A percentile compares a stretch with the other conserved stretches of the same genome.
Evolutionary conservation across 139 green algal species (phyloP).

Genomic region (Ettlia oleoabundans): DNA sequence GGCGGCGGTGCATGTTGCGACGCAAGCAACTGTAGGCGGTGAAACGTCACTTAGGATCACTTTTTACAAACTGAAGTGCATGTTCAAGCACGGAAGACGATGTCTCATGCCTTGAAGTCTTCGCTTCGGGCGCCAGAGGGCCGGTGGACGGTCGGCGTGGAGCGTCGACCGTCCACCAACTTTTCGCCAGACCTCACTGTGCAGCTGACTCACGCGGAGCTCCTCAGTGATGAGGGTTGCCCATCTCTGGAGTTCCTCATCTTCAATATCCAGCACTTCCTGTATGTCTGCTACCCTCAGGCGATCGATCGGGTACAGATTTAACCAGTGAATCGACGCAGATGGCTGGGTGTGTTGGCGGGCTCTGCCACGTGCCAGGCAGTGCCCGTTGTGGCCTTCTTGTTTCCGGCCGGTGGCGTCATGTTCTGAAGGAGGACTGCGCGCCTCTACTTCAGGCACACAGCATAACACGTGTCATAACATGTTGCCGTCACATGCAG

Average conservation of each 20-base stretch:
- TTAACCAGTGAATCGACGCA: neutral
- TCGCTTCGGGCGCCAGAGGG: slow-evolving; percentile 12
- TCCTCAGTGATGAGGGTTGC: neutral
- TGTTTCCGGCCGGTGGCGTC: no score
- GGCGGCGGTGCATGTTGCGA: no score
- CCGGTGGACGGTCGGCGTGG: neutral
- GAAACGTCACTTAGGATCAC: no score
- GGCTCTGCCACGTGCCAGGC: no score
- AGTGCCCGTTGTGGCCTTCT: no score
- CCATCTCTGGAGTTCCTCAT: neutral
- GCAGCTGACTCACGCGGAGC: neutral
- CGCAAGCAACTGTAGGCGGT: no score
- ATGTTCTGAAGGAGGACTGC: neutral
- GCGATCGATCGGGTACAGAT: slow-evolving; percentile 2
- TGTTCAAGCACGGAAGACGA: neutral
- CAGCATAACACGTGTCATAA: no score
- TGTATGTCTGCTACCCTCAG: neutral
- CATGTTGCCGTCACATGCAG: slow-evolving; percentile 10
- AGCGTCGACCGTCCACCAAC: slow-evolving; percentile 3
- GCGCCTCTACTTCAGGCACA: no score
- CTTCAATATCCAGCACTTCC: neutral
- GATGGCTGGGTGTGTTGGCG: no score
- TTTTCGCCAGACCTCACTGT: slow-evolving; percentile 10
- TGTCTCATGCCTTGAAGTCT: neutral
- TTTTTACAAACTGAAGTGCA: no score